Conservation (phyloP, 2,329 filamentous ascomycete species). For the Cordyceps militaris region DNA sequence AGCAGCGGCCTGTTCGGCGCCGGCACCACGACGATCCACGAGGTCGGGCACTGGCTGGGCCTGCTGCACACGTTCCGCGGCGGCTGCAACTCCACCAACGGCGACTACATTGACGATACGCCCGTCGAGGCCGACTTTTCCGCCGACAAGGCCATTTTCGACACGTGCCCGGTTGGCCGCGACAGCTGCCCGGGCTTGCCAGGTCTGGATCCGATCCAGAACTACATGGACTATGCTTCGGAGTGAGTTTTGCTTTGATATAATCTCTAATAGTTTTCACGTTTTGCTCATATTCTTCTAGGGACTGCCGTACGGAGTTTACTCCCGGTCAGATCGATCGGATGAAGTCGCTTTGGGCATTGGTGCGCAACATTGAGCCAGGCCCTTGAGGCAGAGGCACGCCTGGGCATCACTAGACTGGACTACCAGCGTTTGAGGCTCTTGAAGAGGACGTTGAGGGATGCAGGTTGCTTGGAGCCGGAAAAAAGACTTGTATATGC, state of each 20-base stretch:
- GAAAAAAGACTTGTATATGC: too few relatives aligned
- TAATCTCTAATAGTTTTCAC: not conserved
- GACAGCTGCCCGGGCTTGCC: slow-evolving; percentile 27
- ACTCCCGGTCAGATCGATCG: not conserved
- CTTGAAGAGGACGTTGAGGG: too few relatives aligned
- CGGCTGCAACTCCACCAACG: slow-evolving; percentile 29
- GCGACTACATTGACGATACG: slow-evolving; percentile 20
- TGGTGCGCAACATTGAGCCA: slow-evolving; percentile 13
- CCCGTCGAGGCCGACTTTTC: not conserved
- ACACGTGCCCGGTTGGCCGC: slow-evolving; percentile 30
- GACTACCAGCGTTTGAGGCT: too few relatives aligned
- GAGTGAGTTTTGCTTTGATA: not conserved
- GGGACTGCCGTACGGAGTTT: not conserved
- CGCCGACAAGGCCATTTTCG: not conserved
- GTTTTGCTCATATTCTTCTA: not conserved
- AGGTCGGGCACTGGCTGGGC: slow-evolving; percentile 44
- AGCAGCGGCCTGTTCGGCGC: slow-evolving; percentile 28
- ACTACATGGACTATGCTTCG: slow-evolving; percentile 32
- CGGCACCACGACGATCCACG: slow-evolving; percentile 31
- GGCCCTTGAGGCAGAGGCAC: too few relatives aligned
- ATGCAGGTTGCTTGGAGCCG: too few relatives aligned
- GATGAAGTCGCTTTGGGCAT: not conserved
- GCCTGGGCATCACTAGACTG: too few relatives aligned
- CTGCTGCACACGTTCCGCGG: slow-evolving; percentile 42
- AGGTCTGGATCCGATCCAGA: slow-evolving; percentile 30